Evolutionary conservation across 2,329 filamentous ascomycete species (phyloP).

Genomic region (Apiospora kogelbergensis): DNA sequence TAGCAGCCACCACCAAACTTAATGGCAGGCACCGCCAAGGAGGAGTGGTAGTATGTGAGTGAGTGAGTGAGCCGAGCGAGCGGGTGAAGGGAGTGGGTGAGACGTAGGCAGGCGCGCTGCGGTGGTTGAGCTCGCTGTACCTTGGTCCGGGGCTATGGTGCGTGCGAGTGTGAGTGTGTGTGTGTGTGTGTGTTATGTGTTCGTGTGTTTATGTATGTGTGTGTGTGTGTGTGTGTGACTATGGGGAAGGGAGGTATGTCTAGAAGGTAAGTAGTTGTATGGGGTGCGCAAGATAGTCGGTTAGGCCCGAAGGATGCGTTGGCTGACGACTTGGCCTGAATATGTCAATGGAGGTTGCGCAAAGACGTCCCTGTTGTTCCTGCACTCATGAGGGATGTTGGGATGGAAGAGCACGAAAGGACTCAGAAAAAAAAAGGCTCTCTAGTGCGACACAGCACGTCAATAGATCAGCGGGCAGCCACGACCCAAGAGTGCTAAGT

Average conservation of each 20-base stretch:
- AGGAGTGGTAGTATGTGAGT: background rate
- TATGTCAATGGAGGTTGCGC: background rate
- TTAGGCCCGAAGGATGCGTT: background rate
- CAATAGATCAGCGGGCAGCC: slow-evolving; percentile 1
- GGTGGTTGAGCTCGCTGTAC: background rate
- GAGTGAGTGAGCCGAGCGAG: background rate
- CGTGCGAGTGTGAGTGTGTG: background rate
- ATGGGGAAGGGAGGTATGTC: background rate
- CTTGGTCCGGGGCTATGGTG: background rate
- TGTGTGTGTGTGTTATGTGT: background rate
- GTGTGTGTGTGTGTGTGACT: background rate
- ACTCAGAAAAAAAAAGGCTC: background rate
- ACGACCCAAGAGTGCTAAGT: background rate
- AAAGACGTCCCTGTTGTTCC: background rate
- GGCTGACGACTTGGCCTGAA: background rate
- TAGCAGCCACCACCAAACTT: background rate
- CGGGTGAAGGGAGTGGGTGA: background rate
- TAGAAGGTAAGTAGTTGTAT: background rate
- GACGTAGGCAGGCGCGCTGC: background rate
- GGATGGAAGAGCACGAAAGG: background rate
- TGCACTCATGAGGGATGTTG: background rate
- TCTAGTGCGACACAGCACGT: background rate
- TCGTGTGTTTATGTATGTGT: background rate
- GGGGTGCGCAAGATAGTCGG: background rate
- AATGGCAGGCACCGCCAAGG: background rate